Evolutionary conservation across 2,329 filamentous ascomycete genomes (phyloP), one percentile per base, ranked within the genome.

Genomic region (Clonostachys byssicola): DNA sequence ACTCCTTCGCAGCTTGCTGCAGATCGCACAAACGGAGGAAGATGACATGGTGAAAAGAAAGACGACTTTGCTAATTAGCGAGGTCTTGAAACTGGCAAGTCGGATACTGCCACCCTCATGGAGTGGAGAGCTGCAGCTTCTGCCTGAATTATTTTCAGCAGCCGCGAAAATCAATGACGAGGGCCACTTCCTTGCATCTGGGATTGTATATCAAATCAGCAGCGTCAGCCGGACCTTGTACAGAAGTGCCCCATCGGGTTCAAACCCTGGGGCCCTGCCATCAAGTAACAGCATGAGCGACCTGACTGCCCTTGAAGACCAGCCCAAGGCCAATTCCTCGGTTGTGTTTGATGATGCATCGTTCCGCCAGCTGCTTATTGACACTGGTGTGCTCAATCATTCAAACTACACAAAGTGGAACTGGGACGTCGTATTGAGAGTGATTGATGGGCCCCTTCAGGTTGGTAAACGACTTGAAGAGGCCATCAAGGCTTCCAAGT

Each of bases 361-460:
- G 1, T 86, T 86, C 56, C 76, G 83, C 17, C 81, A 85, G 58
- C 66, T 85, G 4, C 60, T 85, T 30, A 72, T 91, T 16, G 88
- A 97, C 51, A 94, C 89, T 5, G 85, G 90, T 47, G 90, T 99
- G 3, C 73, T 97, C 42, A 89, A 86, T 52, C 94, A 89, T 50
- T 90, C 90, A 51, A 96, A 95, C 56, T 96, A 88, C 59, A 76
- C 83, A 38, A 99, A 99, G 64, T 99, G 94, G 94, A 92, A 95
- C 61, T 99, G 95, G 94, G 90, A 95, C 51, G 74, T 95, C 36
- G 91, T 99, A 40, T 79, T 92, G 49, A 88, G 86, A 56, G 84
- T 97, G 45, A 92, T 99, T 35, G 92, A 97, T 61, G 95, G 94
- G 0, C 94, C 95, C 2, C 70, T 99, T 18, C 86, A 91, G 20